phyloP scores from a whole-genome alignment of 768 basidiomycete genomes.

The Agaricus blazei region DNA sequence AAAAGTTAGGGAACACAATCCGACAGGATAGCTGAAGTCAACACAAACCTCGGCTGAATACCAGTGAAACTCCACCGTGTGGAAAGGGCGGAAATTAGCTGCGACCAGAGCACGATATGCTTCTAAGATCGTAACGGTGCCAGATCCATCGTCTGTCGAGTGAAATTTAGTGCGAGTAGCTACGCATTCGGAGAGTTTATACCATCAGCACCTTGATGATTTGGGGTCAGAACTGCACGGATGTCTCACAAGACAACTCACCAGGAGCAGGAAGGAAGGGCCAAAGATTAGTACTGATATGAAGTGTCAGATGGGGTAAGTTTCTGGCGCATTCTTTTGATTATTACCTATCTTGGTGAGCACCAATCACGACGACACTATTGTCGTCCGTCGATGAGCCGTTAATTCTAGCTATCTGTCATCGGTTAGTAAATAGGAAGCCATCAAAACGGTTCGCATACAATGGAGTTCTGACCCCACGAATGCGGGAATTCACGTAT shows the following conservation, averaged over 20 bases:
- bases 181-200: conserved; percentile 12
- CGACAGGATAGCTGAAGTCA: conserved; percentile 3
- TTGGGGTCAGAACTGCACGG: not conserved
- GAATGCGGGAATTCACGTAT: conserved; percentile 70
- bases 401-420: conserved; percentile 70
- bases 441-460: conserved; percentile 26
- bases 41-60: conserved; percentile 67
- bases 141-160: conserved; percentile 66
- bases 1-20: not conserved
- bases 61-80: conserved; percentile 78
- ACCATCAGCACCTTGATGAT: conserved; percentile 45
- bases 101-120: conserved; percentile 67
- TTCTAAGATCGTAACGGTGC: conserved; percentile 76
- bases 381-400: conserved; percentile 62
- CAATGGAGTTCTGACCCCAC: conserved; percentile 84
- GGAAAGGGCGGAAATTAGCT: conserved; percentile 61
- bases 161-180: conserved; percentile 16
- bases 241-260: conserved; percentile 23
- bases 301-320: not conserved
- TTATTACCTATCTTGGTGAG: conserved; percentile 76
- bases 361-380: conserved; percentile 63
- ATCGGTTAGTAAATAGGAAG: conserved; percentile 4
- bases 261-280: conserved; percentile 77
- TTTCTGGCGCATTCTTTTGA: not conserved
- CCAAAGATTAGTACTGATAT: conserved; percentile 64